Evolutionary conservation across 1,139 yeast species (phyloP).

Genomic region (Saccharomyces hybrid): DNA sequence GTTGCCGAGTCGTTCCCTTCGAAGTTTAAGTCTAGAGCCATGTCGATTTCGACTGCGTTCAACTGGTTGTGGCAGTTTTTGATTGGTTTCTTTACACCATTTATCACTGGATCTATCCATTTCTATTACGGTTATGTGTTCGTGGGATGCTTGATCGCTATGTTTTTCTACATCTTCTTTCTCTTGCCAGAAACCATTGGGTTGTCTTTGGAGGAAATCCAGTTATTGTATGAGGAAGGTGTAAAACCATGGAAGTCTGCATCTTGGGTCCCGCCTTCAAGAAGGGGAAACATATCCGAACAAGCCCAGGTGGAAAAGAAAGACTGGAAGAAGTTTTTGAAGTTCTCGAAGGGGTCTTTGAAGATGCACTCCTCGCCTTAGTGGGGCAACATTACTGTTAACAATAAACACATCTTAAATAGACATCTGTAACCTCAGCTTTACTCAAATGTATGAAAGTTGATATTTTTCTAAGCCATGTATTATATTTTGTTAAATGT

Average conservation of each 20-base stretch:
- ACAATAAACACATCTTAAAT: no score
- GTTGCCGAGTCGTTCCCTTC: conserved; percentile 42
- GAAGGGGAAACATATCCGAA: conserved; percentile 23
- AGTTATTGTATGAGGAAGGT: conserved; percentile 43
- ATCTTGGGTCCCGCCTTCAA: conserved; percentile 21
- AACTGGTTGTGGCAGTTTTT: conserved; percentile 72
- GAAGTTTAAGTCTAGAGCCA: conserved; percentile 64
- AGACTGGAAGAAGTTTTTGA: neutral
- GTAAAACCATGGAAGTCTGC: conserved; percentile 41
- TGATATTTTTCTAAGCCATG: no score
- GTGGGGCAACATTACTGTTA: no score
- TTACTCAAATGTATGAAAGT: no score
- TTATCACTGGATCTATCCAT: conserved; percentile 42
- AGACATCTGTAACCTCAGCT: no score
- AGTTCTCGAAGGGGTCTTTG: neutral
- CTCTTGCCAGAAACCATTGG: conserved; percentile 65
- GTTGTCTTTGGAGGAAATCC: conserved; percentile 61
- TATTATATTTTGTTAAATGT: no score
- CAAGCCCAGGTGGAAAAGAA: neutral
- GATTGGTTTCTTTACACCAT: conserved; percentile 66
- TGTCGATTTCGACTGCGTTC: conserved; percentile 59
- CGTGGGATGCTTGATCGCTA: conserved; percentile 55
- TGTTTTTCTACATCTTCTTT: conserved; percentile 56
- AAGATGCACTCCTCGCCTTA: no score
- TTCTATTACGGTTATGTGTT: conserved; percentile 59